A percentile compares a stretch with the other conserved stretches of the same genome.
Evolutionary conservation across 768 basidiomycete genomes (phyloP).

Genomic region (Podaxis carcinomalis): DNA sequence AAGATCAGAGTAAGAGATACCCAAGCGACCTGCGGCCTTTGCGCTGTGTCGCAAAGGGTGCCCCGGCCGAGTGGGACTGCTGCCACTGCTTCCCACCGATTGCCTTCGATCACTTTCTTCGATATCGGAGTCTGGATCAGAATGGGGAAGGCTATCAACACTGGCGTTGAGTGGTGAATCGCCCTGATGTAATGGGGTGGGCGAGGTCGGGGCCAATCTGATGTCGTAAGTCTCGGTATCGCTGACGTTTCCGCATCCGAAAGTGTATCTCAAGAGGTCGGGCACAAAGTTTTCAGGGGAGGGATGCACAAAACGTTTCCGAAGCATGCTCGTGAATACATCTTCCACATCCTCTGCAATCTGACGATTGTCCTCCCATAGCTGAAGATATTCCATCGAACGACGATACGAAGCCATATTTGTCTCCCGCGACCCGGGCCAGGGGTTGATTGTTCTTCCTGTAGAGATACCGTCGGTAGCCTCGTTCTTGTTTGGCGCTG

Average conservation of each 20-base stretch:
- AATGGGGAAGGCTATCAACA: neutral
- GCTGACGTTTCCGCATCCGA: conserved; percentile 42
- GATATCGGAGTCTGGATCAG: neutral
- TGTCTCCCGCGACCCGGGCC: neutral
- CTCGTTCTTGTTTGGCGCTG: neutral
- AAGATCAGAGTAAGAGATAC: conserved; percentile 31
- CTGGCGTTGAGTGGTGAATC: neutral
- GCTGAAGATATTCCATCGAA: conserved; percentile 33
- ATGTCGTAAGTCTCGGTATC: conserved; percentile 48
- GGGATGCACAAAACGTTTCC: conserved; percentile 47
- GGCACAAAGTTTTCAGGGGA: conserved; percentile 48
- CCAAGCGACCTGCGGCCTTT: conserved; percentile 38
- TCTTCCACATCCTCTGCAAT: conserved; percentile 40
- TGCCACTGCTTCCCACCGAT: neutral
- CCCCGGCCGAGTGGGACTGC: neutral
- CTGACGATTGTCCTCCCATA: conserved; percentile 32
- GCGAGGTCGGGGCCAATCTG: conserved; percentile 47
- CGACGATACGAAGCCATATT: conserved; percentile 11
- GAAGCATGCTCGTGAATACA: conserved; percentile 58
- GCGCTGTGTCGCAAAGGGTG: conserved; percentile 25
- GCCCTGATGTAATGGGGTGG: conserved; percentile 10
- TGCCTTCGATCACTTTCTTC: neutral
- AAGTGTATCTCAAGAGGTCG: conserved; percentile 40
- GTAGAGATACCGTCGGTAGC: neutral
- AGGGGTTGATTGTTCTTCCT: neutral